These are phyloP conservation scores for Gossypium thurberi DNA, from an alignment of 345 rosid genomes.

Conservation along the genomic window DNA sequence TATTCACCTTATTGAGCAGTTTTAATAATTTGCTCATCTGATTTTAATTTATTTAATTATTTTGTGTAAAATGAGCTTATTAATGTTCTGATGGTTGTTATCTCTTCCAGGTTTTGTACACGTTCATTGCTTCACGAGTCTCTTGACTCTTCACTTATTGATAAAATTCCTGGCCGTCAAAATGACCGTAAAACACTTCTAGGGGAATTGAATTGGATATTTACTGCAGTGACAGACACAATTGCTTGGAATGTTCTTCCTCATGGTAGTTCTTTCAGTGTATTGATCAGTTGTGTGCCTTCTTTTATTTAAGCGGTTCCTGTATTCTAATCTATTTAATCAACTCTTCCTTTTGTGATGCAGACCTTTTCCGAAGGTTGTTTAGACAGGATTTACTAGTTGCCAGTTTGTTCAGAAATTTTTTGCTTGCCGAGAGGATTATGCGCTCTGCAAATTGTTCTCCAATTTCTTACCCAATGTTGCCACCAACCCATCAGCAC, in stretches of 20 bases:
- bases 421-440: constrained; percentile 96
- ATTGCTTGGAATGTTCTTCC: constrained; percentile 99
- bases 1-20: not conserved
- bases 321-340: constrained; percentile 14
- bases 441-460: constrained; percentile 99
- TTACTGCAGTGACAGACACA: constrained; percentile 98
- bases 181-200: constrained; percentile 92
- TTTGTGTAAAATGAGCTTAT: constrained; percentile 11
- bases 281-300: not conserved
- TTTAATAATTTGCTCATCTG: not conserved
- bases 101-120: constrained; percentile 69
- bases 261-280: constrained; percentile 55
- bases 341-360: constrained; percentile 22
- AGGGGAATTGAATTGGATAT: constrained; percentile 99
- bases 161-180: constrained; percentile 97
- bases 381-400: constrained; percentile 97
- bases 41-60: not conserved
- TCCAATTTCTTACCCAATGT: constrained; percentile 86
- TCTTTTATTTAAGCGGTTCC: constrained; percentile 18
- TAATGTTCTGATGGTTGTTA: constrained; percentile 18
- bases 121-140: constrained; percentile 84
- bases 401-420: constrained; percentile 94
- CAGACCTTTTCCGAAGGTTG: constrained; percentile 93
- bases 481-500: constrained; percentile 99
- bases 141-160: constrained; percentile 76